Base-by-base conservation (phyloP, 352 stramenopile genomes). In the Thalassiosira hispida region DNA sequence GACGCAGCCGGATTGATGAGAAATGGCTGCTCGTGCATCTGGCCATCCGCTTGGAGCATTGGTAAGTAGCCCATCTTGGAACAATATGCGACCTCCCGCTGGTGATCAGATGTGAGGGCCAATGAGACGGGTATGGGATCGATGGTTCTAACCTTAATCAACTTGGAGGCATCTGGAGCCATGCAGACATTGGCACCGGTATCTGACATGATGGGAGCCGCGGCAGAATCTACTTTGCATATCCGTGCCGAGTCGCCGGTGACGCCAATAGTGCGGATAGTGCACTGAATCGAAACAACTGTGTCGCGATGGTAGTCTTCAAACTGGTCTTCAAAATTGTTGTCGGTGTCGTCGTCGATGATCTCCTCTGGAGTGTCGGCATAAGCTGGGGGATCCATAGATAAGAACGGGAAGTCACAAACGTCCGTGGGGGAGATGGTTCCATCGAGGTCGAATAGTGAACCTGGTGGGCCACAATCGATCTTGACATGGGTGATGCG, bases 131-230 rank as follows among this genome's bases (percentile, higher is more conserved):
- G 1, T 2, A 65, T 22, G 4, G 56, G 56, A 18, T n/a, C 16
- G n/a, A 65, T 65, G 20, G 51, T 35, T 2, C 16, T 7, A 2
- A 23, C 6, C 1, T 42, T 25, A 5, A 52, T 11, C 5, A 65
- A 20, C 2, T 52, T 14, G 1, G 2, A n/a, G 1, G n/a, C 33
- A 23, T 9, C 11, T 14, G 38, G 4, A 16, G 56, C 16, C 38
- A 65, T 52, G 20, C 56, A 65, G 0, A 23, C 35, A 65, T 52
- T 65, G 9, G 56, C 56, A 1, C 56, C 56, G 18, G 25, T 52
- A 20, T 65, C 27, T 18, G 22, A 14, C 56, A 65, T 65, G 40
- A 49, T 49, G 9, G 11, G 40, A 4, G 40, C 6, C 4, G 40
- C 40, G n/a, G 40, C 40, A 18, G 40, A 18, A 3, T 4, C n/a